Evolutionary conservation across 2,329 filamentous ascomycete genomes (phyloP).

Genomic region (Rasamsonia emersonii): DNA sequence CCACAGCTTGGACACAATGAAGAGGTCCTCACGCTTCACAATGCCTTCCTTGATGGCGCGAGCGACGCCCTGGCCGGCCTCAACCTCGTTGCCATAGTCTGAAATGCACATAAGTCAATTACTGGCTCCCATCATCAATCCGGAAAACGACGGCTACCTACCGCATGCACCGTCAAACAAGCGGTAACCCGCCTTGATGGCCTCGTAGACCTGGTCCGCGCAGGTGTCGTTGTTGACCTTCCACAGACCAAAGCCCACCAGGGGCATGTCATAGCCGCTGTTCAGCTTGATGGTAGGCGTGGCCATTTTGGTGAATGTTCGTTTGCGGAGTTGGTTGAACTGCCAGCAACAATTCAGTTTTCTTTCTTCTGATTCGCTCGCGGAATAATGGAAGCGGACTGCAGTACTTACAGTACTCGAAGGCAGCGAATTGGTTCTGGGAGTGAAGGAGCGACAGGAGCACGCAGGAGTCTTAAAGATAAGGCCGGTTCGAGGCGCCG

Average conservation of each 20-base stretch:
- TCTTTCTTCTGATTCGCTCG: too few species aligned
- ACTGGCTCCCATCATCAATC: not conserved
- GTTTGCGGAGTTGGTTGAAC: not conserved
- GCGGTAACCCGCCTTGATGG: conserved; percentile 53
- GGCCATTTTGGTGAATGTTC: conserved; percentile 12
- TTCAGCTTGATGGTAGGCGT: conserved; percentile 19
- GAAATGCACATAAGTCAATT: conserved; percentile 5
- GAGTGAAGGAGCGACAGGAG: too few species aligned
- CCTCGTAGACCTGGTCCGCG: conserved; percentile 70
- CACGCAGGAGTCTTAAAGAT: too few species aligned
- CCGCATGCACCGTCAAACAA: conserved; percentile 54
- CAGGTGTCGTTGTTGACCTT: conserved; percentile 68
- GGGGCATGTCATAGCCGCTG: conserved; percentile 27
- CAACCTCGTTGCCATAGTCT: conserved; percentile 80
- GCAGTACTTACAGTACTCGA: too few species aligned
- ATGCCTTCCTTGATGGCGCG: conserved; percentile 73
- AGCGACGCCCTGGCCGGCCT: conserved; percentile 66
- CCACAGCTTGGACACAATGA: conserved; percentile 91
- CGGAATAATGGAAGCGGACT: too few species aligned
- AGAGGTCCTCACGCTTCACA: conserved; percentile 77
- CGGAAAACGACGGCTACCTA: conserved; percentile 19
- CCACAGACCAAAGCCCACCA: conserved; percentile 54
- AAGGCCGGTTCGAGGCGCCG: too few species aligned
- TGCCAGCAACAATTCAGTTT: too few species aligned
- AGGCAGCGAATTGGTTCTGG: too few species aligned